These are phyloP conservation scores for Chrysanthemum lavandulifolium DNA, from an alignment of 129 eudicot genomes.

Conservation along the genomic window DNA sequence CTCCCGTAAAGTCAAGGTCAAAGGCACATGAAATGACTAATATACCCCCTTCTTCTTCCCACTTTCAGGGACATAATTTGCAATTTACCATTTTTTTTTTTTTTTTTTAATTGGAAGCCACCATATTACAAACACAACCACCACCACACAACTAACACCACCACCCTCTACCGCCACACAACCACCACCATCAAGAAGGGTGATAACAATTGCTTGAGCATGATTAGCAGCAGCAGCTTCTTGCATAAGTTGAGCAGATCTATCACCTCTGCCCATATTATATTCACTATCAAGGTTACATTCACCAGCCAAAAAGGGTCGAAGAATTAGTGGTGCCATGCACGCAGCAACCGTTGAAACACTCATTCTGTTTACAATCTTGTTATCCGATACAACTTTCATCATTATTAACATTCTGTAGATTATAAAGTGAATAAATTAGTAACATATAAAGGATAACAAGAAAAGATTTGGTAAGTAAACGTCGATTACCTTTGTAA, in stretches of 20 bases:
- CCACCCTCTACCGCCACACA: too few relatives aligned
- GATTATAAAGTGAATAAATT: slow-evolving; percentile 10
- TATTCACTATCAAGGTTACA: slow-evolving; percentile 74
- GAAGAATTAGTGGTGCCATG: slow-evolving; percentile 98
- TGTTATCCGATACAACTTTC: slow-evolving; percentile 69
- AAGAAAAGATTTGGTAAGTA: not conserved
- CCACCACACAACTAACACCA: too few relatives aligned
- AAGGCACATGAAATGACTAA: too few relatives aligned
- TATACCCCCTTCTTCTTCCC: too few relatives aligned
- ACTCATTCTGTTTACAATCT: slow-evolving; percentile 81
- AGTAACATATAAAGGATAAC: slow-evolving; percentile 6
- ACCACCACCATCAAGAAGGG: slow-evolving; percentile 34
- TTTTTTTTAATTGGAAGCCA: too few relatives aligned
- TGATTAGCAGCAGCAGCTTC: slow-evolving; percentile 99
- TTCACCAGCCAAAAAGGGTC: slow-evolving; percentile 94
- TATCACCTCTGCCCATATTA: slow-evolving; percentile 65
- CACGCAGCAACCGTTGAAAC: slow-evolving; percentile 98
- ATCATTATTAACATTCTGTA: slow-evolving; percentile 87
- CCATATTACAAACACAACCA: too few relatives aligned
- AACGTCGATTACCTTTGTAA: slow-evolving; percentile 62
- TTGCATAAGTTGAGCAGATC: slow-evolving; percentile 93
- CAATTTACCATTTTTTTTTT: too few relatives aligned
- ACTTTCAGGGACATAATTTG: too few relatives aligned
- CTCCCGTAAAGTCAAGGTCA: too few relatives aligned
- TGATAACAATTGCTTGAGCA: slow-evolving; percentile 92